Evolutionary conservation across 306 rosid species (phyloP), one percentile per base, ranked within the genome.

Genomic region (Coriaria nepalensis): DNA sequence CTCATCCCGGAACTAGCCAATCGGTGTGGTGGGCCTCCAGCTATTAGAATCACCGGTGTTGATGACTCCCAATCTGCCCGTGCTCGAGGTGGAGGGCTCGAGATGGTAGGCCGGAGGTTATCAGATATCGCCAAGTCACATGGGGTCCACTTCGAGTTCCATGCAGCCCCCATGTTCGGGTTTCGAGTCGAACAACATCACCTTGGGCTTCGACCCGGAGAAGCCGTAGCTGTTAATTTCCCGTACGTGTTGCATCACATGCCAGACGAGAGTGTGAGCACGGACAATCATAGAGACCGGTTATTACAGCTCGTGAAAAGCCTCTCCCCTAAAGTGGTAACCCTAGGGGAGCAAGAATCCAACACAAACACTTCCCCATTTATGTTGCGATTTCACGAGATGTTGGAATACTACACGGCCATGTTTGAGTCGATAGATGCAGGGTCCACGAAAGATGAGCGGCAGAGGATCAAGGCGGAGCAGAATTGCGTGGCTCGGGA

Each of bases 11-110:
- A 70, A 56, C 86, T 85, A 14, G 73, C 93, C 2, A 10, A 20
- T 50, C 71, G 74, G 47, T 79, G 82, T 0, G 75, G 83, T 11
- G 85, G 86, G 0, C 77, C 81, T 2, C 94, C 98, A 4, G 35
- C 36, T 47, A 15, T 92, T 45, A 79, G 83, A 0, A 57, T 92
- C n/a, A 92, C 96, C 0, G 94, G 96, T 13, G 72, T 78, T 37
- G 98, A 92, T 46, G 98, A 92, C 60, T 67, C 86, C n/a, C 93
- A 75, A 40, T 92, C 98, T 6, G 45, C 48, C 45, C 75, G 77
- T 63, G 98, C 96, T 41, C 79, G 98, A 13, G 98, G 94, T 1
- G 98, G 98, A 51, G 96, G 86, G 54, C 96, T 92, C 64, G 13
- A 79, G 6, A 66, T 83, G 4, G 94, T 92, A 7, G 81, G 81